These are phyloP conservation scores for Globomyces pollinis-pini DNA, from an alignment of 192 early-diverging fungal species.

Conservation along the genomic window DNA sequence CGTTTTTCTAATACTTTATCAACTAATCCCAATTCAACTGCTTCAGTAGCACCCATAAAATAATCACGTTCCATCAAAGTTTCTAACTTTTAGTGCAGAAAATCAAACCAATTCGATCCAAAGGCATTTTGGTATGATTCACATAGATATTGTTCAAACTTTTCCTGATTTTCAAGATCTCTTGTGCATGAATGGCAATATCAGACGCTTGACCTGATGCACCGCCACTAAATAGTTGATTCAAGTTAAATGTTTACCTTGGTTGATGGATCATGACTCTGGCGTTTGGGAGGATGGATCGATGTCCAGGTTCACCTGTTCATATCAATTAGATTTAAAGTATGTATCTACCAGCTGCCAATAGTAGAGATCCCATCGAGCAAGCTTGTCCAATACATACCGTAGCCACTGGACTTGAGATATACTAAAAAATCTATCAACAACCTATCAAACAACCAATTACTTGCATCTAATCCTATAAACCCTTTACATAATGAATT, in stretches of 20 bases:
- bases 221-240: constrained; percentile 62
- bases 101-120: constrained; percentile 76
- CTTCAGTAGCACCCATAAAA: constrained; percentile 88
- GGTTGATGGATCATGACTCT: constrained; percentile 98
- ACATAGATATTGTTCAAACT: constrained; percentile 79
- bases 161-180: constrained; percentile 82
- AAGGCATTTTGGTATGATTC: constrained; percentile 73
- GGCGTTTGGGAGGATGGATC: constrained; percentile 82
- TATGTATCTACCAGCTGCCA: constrained; percentile 29
- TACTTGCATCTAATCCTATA: neutral
- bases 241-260: neutral
- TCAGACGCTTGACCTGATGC: constrained; percentile 91
- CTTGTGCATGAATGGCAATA: constrained; percentile 93
- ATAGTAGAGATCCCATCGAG: constrained; percentile 92
- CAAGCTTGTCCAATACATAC: constrained; percentile 96
- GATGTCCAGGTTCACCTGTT: constrained; percentile 82
- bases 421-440: constrained; percentile 58
- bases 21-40: constrained; percentile 84
- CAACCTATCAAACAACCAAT: neutral
- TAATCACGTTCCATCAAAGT: constrained; percentile 87
- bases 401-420: constrained; percentile 85
- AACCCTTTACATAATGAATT: neutral
- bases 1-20: constrained; percentile 42
- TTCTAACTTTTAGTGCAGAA: no score
- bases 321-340: constrained; percentile 28